Evolutionary conservation across 2,329 filamentous ascomycete genomes (phyloP).

Genomic region (Ophiostoma pallidulum): DNA sequence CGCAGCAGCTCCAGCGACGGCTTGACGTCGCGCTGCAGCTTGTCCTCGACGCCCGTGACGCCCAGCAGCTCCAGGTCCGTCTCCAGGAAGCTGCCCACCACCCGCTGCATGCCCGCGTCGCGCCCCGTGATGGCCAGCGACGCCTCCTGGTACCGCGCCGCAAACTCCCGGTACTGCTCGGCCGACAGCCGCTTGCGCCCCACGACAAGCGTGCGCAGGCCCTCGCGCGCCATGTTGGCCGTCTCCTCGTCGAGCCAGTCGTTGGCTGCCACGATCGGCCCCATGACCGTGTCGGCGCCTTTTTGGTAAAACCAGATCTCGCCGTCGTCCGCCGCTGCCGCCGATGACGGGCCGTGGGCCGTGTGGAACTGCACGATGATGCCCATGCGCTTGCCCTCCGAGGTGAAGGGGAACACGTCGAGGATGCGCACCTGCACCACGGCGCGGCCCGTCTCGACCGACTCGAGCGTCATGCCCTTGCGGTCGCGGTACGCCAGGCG

Average conservation of each 20-base stretch:
- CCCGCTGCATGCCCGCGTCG: slow-evolving; percentile 70
- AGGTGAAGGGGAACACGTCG: slow-evolving; percentile 95
- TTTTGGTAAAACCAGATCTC: slow-evolving; percentile 99
- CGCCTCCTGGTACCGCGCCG: slow-evolving; percentile 64
- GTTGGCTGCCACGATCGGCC: slow-evolving; percentile 86
- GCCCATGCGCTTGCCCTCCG: slow-evolving; percentile 96
- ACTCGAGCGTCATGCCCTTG: slow-evolving; percentile 73
- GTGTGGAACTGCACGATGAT: slow-evolving; percentile 80
- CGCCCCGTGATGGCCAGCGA: slow-evolving; percentile 70
- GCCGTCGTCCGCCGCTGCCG: too few species aligned
- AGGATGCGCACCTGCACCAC: slow-evolving; percentile 82
- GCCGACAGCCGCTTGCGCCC: slow-evolving; percentile 78
- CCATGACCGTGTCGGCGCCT: slow-evolving; percentile 96
- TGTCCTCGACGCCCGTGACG: slow-evolving; percentile 97
- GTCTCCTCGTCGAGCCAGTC: slow-evolving; percentile 99
- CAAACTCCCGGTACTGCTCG: slow-evolving; percentile 75
- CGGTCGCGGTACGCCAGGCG: slow-evolving; percentile 78
- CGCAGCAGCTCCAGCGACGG: slow-evolving; percentile 87
- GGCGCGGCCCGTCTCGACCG: slow-evolving; percentile 58
- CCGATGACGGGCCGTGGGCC: too few species aligned
- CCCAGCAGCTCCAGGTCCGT: slow-evolving; percentile 82
- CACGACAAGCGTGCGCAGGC: slow-evolving; percentile 84
- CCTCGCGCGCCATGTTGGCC: slow-evolving; percentile 98
- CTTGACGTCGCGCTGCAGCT: slow-evolving; percentile 91
- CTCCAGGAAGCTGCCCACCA: slow-evolving; percentile 75